phyloP scores from a whole-genome alignment of 306 rosid species.

The Dalbergia cultrata region DNA sequence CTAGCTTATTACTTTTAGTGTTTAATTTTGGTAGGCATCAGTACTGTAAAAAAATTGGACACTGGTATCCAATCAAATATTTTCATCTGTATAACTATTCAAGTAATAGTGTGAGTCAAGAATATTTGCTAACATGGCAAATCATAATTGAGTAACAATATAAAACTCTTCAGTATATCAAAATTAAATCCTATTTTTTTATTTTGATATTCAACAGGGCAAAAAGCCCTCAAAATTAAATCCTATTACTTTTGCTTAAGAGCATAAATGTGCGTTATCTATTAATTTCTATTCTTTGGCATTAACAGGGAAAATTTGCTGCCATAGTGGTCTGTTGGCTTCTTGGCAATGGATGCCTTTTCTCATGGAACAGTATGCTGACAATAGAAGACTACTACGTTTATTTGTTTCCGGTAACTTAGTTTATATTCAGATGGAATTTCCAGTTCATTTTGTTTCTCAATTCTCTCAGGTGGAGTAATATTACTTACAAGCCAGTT shows the following conservation, averaged over 20 bases:
- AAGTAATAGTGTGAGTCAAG: too few relatives aligned
- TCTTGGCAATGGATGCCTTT: constrained; percentile 91
- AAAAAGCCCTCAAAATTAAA: too few relatives aligned
- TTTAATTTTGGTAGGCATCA: too few relatives aligned
- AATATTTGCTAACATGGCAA: too few relatives aligned
- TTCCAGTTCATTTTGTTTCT: neutral
- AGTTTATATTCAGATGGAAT: neutral
- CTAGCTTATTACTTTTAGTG: constrained; percentile 1
- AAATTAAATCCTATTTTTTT: too few relatives aligned
- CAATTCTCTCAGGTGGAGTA: constrained; percentile 1
- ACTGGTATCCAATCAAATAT: too few relatives aligned
- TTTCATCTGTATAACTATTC: too few relatives aligned
- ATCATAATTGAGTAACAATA: too few relatives aligned
- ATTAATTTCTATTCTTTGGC: constrained; percentile 27
- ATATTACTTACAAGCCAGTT: neutral
- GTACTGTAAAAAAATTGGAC: too few relatives aligned
- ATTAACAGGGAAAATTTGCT: constrained; percentile 67
- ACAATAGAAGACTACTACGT: constrained; percentile 86
- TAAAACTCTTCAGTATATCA: too few relatives aligned
- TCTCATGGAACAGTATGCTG: constrained; percentile 94
- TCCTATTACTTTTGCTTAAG: too few relatives aligned
- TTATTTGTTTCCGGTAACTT: constrained; percentile 79
- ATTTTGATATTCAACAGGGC: too few relatives aligned
- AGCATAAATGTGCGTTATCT: constrained; percentile 1
- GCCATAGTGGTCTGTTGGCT: constrained; percentile 79